Base-by-base conservation (phyloP, 78 protist genomes). In the Guillardia theta region DNA sequence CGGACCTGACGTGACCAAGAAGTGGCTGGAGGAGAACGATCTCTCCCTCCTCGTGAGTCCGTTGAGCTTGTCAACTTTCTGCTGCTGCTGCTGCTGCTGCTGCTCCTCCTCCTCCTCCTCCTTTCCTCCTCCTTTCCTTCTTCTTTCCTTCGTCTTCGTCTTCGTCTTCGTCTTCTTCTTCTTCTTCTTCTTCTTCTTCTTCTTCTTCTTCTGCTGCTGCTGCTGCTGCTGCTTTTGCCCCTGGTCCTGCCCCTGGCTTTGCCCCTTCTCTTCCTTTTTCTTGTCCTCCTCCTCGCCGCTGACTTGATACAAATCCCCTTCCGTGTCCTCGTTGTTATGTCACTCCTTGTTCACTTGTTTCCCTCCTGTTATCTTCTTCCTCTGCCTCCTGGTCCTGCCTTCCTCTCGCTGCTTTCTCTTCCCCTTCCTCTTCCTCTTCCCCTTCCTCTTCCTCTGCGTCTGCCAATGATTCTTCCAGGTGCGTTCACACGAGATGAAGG, bases 401-500 rank as follows among this genome's bases (percentile, higher is more conserved):
- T 22, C 12, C n/a, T 64, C 78, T 12, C 78, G 15, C 78, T 33
- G 41, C n/a, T 64, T 64, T 22, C 27, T 22, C 78, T 6, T 12
- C 36, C 6, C 12, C 12, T 64, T 12, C 78, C 78, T 12, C 12
- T 19, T 19, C 78, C n/a, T 12, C 12, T 64, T 64, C n/a, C n/a
- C n/a, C n/a, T n/a, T n/a, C n/a, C n/a, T n/a, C n/a, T n/a, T n/a
- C n/a, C n/a, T n/a, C n/a, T n/a, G n/a, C n/a, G n/a, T n/a, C n/a
- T n/a, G n/a, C n/a, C n/a, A n/a, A n/a, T n/a, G n/a, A n/a, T 22
- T 64, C 12, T 33, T 12, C 46, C n/a, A 98, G 37, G 96, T 98
- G 70, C 96, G 99, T 45, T 94, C 97, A 24, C 99, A 98, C 95
- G 99, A 98, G 48, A 98, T 96, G 53, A 97, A 97, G 92, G 98